These are phyloP conservation scores for Euphorbia lathyris DNA, from an alignment of 345 rosid genomes.

Conservation along the genomic window DNA sequence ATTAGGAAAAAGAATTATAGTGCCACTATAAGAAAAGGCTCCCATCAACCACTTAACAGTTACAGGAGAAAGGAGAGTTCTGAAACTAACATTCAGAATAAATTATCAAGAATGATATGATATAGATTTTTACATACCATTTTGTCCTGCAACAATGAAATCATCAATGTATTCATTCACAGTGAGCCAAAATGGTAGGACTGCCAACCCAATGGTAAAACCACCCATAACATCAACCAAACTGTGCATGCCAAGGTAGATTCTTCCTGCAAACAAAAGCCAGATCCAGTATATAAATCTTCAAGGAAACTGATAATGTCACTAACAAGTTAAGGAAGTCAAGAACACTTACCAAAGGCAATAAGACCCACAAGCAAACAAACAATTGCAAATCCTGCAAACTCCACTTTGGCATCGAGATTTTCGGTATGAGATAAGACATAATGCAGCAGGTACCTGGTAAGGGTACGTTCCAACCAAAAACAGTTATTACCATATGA, in stretches of 20 bases:
- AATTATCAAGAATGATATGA: neutral
- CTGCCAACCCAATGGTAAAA: conserved; percentile 59
- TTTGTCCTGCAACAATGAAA: conserved; percentile 73
- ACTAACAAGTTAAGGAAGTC: conserved; percentile 14
- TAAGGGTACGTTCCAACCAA: conserved; percentile 5
- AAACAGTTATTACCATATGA: neutral
- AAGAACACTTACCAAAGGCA: conserved; percentile 54
- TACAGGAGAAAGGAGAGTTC: conserved; percentile 1
- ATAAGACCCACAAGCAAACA: conserved; percentile 64
- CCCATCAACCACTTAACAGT: neutral
- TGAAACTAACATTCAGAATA: neutral
- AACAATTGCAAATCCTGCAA: conserved; percentile 57
- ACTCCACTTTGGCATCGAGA: conserved; percentile 32
- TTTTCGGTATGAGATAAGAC: conserved; percentile 39
- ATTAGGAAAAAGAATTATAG: neutral
- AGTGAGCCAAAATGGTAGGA: conserved; percentile 70
- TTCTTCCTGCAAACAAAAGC: conserved; percentile 74
- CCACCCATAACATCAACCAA: conserved; percentile 75
- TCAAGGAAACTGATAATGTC: conserved; percentile 8
- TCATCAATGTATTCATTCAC: conserved; percentile 54
- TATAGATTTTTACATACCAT: conserved; percentile 46
- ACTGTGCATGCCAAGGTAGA: conserved; percentile 99
- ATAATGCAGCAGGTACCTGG: conserved; percentile 75
- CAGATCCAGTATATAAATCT: conserved; percentile 9
- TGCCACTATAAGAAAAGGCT: neutral